Evolutionary conservation across 441 rosid species (phyloP).

Genomic region (Erodium moschatum): DNA sequence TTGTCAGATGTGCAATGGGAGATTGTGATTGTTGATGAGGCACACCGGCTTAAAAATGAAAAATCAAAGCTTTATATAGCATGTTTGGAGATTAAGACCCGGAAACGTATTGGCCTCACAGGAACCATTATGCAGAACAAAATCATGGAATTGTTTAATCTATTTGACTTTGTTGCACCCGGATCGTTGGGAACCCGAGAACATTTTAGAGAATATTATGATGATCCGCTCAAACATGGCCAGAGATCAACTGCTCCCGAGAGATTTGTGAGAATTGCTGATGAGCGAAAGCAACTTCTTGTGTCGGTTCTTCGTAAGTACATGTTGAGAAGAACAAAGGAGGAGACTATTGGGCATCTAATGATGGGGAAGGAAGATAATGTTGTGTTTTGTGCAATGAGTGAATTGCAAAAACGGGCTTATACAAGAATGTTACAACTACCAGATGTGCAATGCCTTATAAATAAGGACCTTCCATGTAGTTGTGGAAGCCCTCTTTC

Average conservation of each 20-base stretch:
- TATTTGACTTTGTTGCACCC: constrained; percentile 85
- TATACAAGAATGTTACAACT: constrained; percentile 70
- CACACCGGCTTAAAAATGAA: constrained; percentile 81
- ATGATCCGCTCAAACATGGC: constrained; percentile 84
- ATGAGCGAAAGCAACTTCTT: constrained; percentile 67
- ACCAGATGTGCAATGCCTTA: constrained; percentile 78
- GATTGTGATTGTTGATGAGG: constrained; percentile 82
- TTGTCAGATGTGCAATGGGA: constrained; percentile 75
- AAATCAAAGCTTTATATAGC: constrained; percentile 84
- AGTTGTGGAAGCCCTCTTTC: constrained; percentile 85
- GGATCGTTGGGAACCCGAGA: constrained; percentile 78
- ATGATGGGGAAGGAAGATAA: constrained; percentile 99
- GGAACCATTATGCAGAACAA: constrained; percentile 92
- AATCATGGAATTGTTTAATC: constrained; percentile 77
- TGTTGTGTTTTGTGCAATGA: constrained; percentile 88
- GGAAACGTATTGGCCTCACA: constrained; percentile 67
- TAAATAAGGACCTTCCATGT: constrained; percentile 78
- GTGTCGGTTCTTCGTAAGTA: constrained; percentile 60
- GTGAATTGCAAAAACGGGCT: constrained; percentile 70
- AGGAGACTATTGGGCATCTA: constrained; percentile 87
- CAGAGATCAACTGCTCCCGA: constrained; percentile 85
- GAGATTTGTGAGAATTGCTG: constrained; percentile 65
- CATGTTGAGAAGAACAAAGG: constrained; percentile 88
- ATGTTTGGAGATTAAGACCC: constrained; percentile 50
- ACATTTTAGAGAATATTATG: constrained; percentile 76